Conservation (phyloP, 306 rosid species). For the Gleditsia sinensis region DNA sequence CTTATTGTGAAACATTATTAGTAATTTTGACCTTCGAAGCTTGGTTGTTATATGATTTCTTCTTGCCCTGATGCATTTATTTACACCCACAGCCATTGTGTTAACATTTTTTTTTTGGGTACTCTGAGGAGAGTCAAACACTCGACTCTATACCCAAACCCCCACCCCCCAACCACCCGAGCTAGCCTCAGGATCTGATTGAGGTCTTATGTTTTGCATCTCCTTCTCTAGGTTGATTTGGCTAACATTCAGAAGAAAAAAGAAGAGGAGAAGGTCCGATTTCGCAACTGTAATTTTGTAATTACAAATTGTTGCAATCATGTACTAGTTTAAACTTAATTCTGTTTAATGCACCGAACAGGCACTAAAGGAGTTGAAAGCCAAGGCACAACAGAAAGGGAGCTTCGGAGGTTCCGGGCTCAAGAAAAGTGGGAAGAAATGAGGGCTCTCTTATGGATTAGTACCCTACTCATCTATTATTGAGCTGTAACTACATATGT, state of each 20-base stretch:
- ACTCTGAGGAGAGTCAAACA: too few relatives aligned
- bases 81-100: neutral
- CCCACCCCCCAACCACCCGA: too few relatives aligned
- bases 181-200: slow-evolving; percentile 13
- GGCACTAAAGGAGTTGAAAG: slow-evolving; percentile 83
- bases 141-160: too few relatives aligned
- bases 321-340: neutral
- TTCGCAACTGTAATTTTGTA: neutral
- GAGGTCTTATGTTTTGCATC: neutral
- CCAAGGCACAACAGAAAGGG: slow-evolving; percentile 82
- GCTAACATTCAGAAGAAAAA: slow-evolving; percentile 94
- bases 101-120: too few relatives aligned
- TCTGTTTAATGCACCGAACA: slow-evolving; percentile 33
- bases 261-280: slow-evolving; percentile 88
- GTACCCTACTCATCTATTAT: slow-evolving; percentile 6
- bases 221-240: slow-evolving; percentile 61
- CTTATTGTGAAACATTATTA: neutral
- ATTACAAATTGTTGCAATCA: neutral
- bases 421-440: slow-evolving; percentile 92
- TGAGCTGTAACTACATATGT: slow-evolving; percentile 35
- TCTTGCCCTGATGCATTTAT: neutral
- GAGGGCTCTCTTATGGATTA: slow-evolving; percentile 20
- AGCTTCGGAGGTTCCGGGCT: slow-evolving; percentile 80
- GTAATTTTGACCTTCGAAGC: neutral
- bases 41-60: neutral